Percentiles rank a stretch among this genome's conserved stretches.
These are phyloP conservation scores for Aspergillus pseudoglaucus DNA, from an alignment of 2,329 filamentous ascomycete species.

Conservation along the genomic window DNA sequence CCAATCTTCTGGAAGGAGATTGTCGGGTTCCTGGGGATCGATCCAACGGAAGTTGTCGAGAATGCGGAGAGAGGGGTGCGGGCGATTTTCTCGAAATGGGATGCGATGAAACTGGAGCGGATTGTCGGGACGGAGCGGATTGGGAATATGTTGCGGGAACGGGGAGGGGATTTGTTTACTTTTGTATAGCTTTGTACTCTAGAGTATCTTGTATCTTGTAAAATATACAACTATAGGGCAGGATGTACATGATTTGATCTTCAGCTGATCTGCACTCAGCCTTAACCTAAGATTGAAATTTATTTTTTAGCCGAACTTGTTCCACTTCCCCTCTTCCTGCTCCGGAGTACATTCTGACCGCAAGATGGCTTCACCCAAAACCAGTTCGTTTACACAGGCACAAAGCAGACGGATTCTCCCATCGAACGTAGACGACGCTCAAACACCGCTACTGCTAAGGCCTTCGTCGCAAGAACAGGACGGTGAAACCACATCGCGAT, in stretches of 20 bases:
- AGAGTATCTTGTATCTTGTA: not conserved
- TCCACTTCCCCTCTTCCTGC: not conserved
- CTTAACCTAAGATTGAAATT: not conserved
- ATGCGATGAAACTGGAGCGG: conserved; percentile 80
- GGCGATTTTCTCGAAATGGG: conserved; percentile 77
- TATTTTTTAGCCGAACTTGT: not conserved
- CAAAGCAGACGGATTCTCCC: not conserved
- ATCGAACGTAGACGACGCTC: not conserved
- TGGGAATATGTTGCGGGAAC: conserved; percentile 74
- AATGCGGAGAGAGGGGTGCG: conserved; percentile 51
- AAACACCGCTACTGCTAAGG: not conserved
- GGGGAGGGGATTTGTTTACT: conserved; percentile 83
- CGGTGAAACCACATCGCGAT: not conserved
- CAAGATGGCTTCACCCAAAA: not conserved
- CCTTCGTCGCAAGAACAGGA: not conserved
- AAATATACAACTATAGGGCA: not conserved
- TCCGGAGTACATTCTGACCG: not conserved
- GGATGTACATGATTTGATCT: not conserved
- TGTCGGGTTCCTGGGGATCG: conserved; percentile 34
- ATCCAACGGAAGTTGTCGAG: conserved; percentile 47
- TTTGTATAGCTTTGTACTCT: conserved; percentile 59
- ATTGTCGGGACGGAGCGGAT: conserved; percentile 76
- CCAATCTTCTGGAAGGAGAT: conserved; percentile 47
- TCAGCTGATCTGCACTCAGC: not conserved
- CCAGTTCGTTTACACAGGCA: not conserved